Evolutionary conservation across 345 rosid genomes (phyloP).

Genomic region (Moricandia moricandioides): DNA sequence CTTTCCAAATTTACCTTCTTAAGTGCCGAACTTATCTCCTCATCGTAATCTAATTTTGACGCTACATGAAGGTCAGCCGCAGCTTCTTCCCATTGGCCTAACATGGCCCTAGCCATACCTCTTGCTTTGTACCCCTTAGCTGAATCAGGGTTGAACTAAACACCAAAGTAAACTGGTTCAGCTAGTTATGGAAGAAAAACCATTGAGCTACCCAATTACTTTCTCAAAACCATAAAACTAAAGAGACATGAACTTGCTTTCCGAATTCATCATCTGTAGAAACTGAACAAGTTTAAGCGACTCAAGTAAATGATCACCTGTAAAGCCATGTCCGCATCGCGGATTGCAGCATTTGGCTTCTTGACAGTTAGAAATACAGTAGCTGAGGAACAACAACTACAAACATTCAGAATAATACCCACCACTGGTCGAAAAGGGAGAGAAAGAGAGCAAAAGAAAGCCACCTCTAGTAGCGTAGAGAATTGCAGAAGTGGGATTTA

Average conservation of each 20-base stretch:
- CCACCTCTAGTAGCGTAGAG: conserved; percentile 79
- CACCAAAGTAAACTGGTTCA: conserved; percentile 18
- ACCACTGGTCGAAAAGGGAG: not conserved
- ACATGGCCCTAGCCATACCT: conserved; percentile 76
- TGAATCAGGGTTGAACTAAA: conserved; percentile 78
- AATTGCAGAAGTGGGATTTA: conserved; percentile 77
- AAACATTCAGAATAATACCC: conserved; percentile 20
- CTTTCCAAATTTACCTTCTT: conserved; percentile 55
- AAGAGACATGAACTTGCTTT: not conserved
- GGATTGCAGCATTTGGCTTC: conserved; percentile 83
- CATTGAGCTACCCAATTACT: not conserved
- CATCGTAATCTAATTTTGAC: conserved; percentile 80
- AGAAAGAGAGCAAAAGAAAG: not conserved
- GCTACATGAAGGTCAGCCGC: conserved; percentile 77
- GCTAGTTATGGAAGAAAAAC: not conserved
- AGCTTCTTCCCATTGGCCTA: conserved; percentile 82
- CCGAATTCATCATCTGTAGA: not conserved
- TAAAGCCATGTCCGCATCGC: conserved; percentile 70
- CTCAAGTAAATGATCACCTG: conserved; percentile 43
- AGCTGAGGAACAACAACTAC: conserved; percentile 47
- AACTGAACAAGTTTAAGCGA: conserved; percentile 12
- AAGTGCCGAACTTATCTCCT: conserved; percentile 59
- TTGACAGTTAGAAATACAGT: conserved; percentile 53
- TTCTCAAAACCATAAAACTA: conserved; percentile 3
- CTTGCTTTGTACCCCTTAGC: conserved; percentile 84